These are phyloP conservation scores for Calophaca sinica DNA, from an alignment of 306 rosid species.

Conservation along the genomic window DNA sequence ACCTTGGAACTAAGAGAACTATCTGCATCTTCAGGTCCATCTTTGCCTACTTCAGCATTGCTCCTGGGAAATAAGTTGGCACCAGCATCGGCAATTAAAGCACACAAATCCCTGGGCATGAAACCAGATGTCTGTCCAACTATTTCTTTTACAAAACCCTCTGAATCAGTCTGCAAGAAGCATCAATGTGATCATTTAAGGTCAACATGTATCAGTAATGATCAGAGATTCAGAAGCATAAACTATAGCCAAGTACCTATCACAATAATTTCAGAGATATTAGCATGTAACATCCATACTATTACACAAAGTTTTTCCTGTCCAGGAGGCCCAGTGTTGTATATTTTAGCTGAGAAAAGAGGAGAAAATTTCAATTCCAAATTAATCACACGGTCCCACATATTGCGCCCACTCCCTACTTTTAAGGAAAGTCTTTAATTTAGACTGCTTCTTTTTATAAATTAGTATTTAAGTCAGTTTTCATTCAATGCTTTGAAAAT, in stretches of 20 bases:
- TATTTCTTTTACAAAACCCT: slow-evolving; percentile 78
- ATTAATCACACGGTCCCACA: slow-evolving; percentile 17
- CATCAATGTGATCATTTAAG: slow-evolving; percentile 52
- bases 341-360: slow-evolving; percentile 12
- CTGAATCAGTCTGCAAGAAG: slow-evolving; percentile 72
- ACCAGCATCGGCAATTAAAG: slow-evolving; percentile 93
- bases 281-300: slow-evolving; percentile 16
- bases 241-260: slow-evolving; percentile 16
- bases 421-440: neutral
- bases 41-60: slow-evolving; percentile 47
- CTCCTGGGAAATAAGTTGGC: slow-evolving; percentile 70
- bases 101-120: slow-evolving; percentile 82
- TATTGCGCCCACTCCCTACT: slow-evolving; percentile 9
- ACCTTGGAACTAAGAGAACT: slow-evolving; percentile 48
- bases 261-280: slow-evolving; percentile 18
- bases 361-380: slow-evolving; percentile 21
- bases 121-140: slow-evolving; percentile 95
- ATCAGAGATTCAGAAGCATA: slow-evolving; percentile 41
- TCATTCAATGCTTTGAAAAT: neutral
- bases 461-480: slow-evolving; percentile 10
- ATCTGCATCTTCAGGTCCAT: slow-evolving; percentile 48
- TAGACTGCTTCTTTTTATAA: neutral
- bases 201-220: slow-evolving; percentile 46
- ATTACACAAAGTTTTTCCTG: slow-evolving; percentile 27
- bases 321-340: too few species aligned